A percentile compares a stretch with the other conserved stretches of the same genome.
phyloP scores from a whole-genome alignment of 164 flowering plant species.

The Santalum album region DNA sequence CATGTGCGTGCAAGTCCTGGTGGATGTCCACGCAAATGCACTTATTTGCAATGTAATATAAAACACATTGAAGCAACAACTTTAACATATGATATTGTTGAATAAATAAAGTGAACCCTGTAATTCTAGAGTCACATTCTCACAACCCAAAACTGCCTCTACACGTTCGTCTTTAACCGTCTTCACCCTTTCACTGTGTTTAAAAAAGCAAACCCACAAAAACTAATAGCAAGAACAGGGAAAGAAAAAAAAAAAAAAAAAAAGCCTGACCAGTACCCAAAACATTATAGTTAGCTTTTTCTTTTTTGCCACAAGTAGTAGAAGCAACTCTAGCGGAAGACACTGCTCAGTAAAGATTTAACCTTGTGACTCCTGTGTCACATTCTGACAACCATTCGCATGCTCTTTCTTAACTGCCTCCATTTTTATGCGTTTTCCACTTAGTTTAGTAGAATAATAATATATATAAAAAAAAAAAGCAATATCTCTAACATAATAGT shows the following conservation, averaged over 20 bases:
- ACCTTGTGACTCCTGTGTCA: too few relatives aligned
- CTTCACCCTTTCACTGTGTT: conserved; percentile 7
- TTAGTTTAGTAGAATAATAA: too few relatives aligned
- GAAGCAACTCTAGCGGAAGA: not conserved
- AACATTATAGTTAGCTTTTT: too few relatives aligned
- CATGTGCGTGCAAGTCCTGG: too few relatives aligned
- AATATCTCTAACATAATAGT: too few relatives aligned
- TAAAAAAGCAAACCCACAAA: not conserved
- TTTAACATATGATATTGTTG: not conserved
- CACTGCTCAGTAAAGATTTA: not conserved
- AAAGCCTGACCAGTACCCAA: not conserved
- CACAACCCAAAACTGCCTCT: conserved; percentile 5
- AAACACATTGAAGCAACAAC: too few relatives aligned
- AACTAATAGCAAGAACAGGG: not conserved
- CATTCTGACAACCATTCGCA: too few relatives aligned
- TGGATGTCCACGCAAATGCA: too few relatives aligned
- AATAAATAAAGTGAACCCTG: not conserved
- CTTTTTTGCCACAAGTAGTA: not conserved
- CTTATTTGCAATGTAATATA: too few relatives aligned
- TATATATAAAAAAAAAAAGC: too few relatives aligned
- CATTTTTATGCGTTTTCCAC: too few relatives aligned
- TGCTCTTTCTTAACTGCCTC: too few relatives aligned
- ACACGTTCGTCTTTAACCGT: conserved; percentile 2
- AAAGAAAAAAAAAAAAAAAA: not conserved
- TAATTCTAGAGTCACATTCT: not conserved